Conservation (phyloP, 306 rosid genomes). For the Purshia tridentata region DNA sequence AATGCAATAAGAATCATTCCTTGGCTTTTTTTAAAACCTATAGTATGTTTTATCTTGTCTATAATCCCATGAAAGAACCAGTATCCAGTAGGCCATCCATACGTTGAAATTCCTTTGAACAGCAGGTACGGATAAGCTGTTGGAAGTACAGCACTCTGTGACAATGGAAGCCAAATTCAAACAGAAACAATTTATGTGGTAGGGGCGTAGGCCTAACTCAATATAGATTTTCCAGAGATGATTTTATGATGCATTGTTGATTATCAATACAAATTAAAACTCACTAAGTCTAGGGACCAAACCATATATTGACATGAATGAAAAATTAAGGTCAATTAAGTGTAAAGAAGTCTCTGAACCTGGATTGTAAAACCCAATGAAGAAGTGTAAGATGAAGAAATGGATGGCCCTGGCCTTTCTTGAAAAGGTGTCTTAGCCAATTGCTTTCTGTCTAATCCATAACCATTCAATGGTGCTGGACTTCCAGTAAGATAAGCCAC, state of each 20-base stretch:
- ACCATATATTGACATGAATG: background rate
- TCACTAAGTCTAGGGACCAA: background rate
- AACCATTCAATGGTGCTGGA: constrained; percentile 27
- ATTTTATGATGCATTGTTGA: background rate
- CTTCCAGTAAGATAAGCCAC: constrained; percentile 43
- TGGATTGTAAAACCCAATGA: constrained; percentile 38
- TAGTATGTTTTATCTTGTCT: constrained; percentile 34
- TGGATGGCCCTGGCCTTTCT: constrained; percentile 42
- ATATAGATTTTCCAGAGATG: too few relatives aligned
- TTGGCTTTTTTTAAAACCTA: constrained; percentile 27
- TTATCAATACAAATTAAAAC: background rate
- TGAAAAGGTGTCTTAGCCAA: constrained; percentile 27
- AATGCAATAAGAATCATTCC: constrained; percentile 33
- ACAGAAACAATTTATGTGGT: too few relatives aligned
- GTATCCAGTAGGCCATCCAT: constrained; percentile 38
- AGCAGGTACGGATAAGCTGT: constrained; percentile 33
- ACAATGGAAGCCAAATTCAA: too few relatives aligned
- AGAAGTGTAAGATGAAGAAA: constrained; percentile 36
- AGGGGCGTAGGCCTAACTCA: too few relatives aligned
- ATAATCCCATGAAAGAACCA: constrained; percentile 41
- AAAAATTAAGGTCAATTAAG: background rate
- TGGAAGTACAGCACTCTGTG: constrained; percentile 41
- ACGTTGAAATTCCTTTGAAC: constrained; percentile 38
- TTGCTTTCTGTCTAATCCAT: constrained; percentile 31
- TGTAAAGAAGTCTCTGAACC: constrained; percentile 19